Evolutionary conservation across 2,329 filamentous ascomycete species (phyloP).

Genomic region (Hypocrella siamensis): DNA sequence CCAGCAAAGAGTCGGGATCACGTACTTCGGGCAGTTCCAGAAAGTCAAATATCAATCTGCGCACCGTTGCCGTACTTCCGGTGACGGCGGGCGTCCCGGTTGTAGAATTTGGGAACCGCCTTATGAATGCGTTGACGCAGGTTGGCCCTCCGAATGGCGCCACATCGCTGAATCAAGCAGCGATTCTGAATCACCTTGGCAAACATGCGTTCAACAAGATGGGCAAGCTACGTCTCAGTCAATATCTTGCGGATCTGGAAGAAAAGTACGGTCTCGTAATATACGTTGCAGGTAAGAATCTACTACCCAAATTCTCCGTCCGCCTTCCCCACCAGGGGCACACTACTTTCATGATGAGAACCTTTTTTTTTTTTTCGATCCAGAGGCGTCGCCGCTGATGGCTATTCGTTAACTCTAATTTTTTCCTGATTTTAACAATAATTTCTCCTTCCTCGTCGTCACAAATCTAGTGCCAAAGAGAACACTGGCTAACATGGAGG

Average conservation of each 20-base stretch:
- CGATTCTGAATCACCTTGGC: conserved; percentile 86
- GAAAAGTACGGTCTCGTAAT: conserved; percentile 93
- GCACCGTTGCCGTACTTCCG: conserved; percentile 83
- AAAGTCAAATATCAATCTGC: conserved; percentile 78
- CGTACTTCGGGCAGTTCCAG: conserved; percentile 38
- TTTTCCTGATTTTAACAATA: conserved; percentile 38
- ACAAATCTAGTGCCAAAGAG: not conserved
- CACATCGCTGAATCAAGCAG: conserved; percentile 81
- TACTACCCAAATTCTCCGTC: conserved; percentile 5
- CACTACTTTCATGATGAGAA: conserved; percentile 30
- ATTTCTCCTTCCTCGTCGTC: conserved; percentile 4
- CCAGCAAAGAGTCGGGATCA: conserved; percentile 46
- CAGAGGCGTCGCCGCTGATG: conserved; percentile 39
- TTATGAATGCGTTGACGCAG: conserved; percentile 78
- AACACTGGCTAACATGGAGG: conserved; percentile 12
- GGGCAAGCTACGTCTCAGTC: conserved; percentile 88
- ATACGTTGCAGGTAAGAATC: conserved; percentile 71
- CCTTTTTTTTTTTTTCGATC: conserved; percentile 18
- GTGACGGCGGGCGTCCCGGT: conserved; percentile 87
- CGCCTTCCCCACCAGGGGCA: not conserved
- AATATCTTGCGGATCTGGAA: conserved; percentile 91
- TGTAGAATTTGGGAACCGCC: conserved; percentile 78
- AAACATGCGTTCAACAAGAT: conserved; percentile 94
- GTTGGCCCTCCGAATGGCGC: conserved; percentile 82
- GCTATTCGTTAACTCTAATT: conserved; percentile 48